Conservation (phyloP, 2,329 filamentous ascomycete species). For the Onygenales sp. region DNA sequence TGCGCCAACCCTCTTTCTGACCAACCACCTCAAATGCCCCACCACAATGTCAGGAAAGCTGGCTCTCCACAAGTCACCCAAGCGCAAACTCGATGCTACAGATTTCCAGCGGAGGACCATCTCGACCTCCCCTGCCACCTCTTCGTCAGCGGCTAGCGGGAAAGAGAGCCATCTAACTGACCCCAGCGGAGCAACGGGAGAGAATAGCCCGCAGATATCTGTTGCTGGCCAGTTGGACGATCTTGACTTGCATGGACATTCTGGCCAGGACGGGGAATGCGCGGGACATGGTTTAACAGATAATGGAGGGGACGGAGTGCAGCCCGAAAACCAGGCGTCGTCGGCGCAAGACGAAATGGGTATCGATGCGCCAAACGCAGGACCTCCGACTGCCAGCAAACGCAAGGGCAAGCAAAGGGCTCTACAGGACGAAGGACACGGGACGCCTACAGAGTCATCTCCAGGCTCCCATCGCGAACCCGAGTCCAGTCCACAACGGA, state of each 20-base stretch:
- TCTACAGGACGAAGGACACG: conserved; percentile 1
- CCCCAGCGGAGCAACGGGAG: conserved; percentile 19
- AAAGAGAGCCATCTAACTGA: conserved; percentile 23
- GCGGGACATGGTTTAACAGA: background rate
- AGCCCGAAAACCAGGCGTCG: background rate
- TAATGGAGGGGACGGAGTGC: background rate
- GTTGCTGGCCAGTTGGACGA: conserved; percentile 32
- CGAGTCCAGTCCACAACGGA: conserved; percentile 17
- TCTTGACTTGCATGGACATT: conserved; percentile 26
- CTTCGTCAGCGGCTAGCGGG: conserved; percentile 20
- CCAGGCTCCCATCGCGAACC: conserved; percentile 14
- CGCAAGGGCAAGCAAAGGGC: background rate
- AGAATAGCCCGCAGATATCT: conserved; percentile 25
- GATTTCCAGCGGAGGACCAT: conserved; percentile 21
- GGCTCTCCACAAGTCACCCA: conserved; percentile 21
- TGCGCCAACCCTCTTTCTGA: background rate
- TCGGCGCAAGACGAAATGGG: background rate
- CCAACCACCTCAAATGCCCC: background rate
- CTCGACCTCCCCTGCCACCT: conserved; percentile 25
- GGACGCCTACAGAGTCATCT: conserved; percentile 3
- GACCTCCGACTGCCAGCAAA: background rate
- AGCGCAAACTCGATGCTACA: conserved; percentile 26
- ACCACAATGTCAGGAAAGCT: conserved; percentile 18
- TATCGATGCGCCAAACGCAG: background rate
- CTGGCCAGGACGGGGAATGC: background rate